A percentile compares a stretch with the other conserved stretches of the same genome.
Conservation (phyloP, 352 stramenopile genomes). For the Phytophthora hybrid region DNA sequence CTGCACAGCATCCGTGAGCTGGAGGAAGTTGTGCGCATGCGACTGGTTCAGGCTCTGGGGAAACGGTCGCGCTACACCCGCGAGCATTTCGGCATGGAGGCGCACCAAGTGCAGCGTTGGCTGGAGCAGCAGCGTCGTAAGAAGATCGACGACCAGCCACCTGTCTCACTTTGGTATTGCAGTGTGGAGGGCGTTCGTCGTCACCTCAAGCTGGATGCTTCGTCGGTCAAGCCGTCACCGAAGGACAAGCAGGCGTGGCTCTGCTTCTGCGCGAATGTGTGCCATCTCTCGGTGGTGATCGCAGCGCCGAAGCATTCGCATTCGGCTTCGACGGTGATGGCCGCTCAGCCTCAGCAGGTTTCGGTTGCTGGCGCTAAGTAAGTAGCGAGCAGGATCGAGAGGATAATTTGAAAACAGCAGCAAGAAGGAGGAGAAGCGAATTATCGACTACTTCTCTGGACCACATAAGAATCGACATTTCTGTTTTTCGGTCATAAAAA, state of each 20-base stretch:
- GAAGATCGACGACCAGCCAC: conserved; percentile 29
- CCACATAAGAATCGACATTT: too few species aligned
- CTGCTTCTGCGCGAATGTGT: conserved; percentile 74
- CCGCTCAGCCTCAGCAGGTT: conserved; percentile 11
- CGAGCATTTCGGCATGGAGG: conserved; percentile 45
- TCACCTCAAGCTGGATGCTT: conserved; percentile 25
- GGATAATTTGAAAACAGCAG: neutral
- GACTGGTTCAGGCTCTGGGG: conserved; percentile 41
- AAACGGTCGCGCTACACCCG: conserved; percentile 42
- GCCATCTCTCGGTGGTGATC: conserved; percentile 59
- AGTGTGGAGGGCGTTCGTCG: conserved; percentile 36
- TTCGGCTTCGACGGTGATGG: conserved; percentile 9
- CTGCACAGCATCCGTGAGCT: conserved; percentile 54
- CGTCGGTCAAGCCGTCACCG: conserved; percentile 13
- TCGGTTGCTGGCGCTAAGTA: conserved; percentile 23
- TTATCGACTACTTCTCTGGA: too few species aligned
- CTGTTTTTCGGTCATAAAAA: too few species aligned
- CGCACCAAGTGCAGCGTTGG: conserved; percentile 37
- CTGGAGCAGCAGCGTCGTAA: conserved; percentile 43
- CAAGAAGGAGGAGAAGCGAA: too few species aligned
- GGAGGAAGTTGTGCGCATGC: conserved; percentile 43
- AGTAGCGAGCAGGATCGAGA: neutral
- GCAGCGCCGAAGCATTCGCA: conserved; percentile 13
- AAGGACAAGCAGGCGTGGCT: conserved; percentile 57
- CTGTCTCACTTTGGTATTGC: conserved; percentile 58